Percentiles rank a stretch among this genome's conserved stretches.
Evolutionary conservation across 2,329 filamentous ascomycete species (phyloP).

Genomic region (Diaporthe sp.): DNA sequence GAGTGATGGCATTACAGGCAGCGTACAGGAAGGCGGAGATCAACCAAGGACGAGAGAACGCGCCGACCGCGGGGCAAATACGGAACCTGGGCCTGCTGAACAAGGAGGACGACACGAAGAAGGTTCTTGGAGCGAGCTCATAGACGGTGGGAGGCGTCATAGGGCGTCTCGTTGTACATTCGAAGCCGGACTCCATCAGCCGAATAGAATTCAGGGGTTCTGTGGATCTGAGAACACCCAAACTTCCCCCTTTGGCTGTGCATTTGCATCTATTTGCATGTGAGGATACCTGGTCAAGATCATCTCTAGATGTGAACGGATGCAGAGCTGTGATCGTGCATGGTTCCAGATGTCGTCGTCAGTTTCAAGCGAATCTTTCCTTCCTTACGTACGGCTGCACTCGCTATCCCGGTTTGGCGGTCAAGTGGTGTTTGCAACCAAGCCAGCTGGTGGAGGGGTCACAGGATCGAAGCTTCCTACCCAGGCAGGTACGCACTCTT

Average conservation of each 20-base stretch:
- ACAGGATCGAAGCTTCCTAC: constrained; percentile 24
- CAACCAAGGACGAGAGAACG: constrained; percentile 82
- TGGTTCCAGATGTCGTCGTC: neutral
- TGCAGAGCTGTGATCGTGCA: neutral
- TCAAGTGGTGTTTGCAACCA: neutral
- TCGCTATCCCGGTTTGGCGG: neutral
- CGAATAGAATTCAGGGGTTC: constrained; percentile 9
- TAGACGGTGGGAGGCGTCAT: constrained; percentile 10
- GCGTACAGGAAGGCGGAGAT: constrained; percentile 87
- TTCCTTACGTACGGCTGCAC: neutral
- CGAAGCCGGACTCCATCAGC: neutral
- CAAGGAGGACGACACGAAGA: constrained; percentile 84
- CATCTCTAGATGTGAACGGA: neutral
- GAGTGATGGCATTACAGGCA: constrained; percentile 82
- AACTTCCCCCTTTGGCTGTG: neutral
- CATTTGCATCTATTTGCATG: neutral
- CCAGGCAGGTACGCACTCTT: neutral
- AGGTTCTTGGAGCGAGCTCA: constrained; percentile 60
- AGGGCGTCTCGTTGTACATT: constrained; percentile 20
- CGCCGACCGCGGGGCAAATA: constrained; percentile 88
- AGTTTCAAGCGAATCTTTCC: neutral
- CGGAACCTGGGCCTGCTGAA: constrained; percentile 86
- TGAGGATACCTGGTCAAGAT: neutral
- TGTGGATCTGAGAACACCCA: neutral
- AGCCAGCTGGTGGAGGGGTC: neutral